These are phyloP conservation scores for Xylaria palmicola DNA, from an alignment of 495 filamentous ascomycete species.

Conservation along the genomic window DNA sequence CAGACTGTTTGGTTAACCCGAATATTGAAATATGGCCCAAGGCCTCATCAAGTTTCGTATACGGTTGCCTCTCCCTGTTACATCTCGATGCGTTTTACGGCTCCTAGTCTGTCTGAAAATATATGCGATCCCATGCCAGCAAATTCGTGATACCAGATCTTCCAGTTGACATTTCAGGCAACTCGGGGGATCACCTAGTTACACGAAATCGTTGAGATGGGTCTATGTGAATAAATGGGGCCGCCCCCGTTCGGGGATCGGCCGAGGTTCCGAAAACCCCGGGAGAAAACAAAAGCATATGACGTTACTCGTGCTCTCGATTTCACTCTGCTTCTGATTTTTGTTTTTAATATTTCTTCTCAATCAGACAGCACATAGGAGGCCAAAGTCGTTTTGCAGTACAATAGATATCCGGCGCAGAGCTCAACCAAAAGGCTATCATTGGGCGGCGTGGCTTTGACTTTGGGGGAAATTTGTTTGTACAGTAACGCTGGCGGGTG, in stretches of 20 bases:
- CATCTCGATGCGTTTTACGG: too few relatives aligned
- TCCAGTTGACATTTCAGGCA: too few relatives aligned
- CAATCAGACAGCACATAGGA: too few relatives aligned
- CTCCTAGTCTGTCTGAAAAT: not conserved
- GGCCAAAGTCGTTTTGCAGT: not conserved
- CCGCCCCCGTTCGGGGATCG: not conserved
- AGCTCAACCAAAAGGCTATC: constrained; percentile 7
- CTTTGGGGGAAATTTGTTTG: not conserved
- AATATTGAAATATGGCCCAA: not conserved
- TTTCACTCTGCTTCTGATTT: not conserved
- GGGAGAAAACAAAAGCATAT: too few relatives aligned
- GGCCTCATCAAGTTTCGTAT: not conserved
- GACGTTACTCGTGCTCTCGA: not conserved
- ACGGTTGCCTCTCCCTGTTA: not conserved
- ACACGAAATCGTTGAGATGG: too few relatives aligned
- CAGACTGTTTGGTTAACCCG: not conserved
- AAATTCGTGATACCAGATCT: too few relatives aligned
- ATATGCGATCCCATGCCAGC: not conserved
- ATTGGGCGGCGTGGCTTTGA: not conserved
- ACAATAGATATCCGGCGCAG: constrained; percentile 6
- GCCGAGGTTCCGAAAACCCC: constrained; percentile 1
- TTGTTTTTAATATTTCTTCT: not conserved
- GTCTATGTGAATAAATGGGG: too few relatives aligned
- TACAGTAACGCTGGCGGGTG: too few relatives aligned
- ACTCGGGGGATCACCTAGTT: too few relatives aligned